Evolutionary conservation across 352 stramenopile species (phyloP).

Genomic region (Lagenidium giganteum): DNA sequence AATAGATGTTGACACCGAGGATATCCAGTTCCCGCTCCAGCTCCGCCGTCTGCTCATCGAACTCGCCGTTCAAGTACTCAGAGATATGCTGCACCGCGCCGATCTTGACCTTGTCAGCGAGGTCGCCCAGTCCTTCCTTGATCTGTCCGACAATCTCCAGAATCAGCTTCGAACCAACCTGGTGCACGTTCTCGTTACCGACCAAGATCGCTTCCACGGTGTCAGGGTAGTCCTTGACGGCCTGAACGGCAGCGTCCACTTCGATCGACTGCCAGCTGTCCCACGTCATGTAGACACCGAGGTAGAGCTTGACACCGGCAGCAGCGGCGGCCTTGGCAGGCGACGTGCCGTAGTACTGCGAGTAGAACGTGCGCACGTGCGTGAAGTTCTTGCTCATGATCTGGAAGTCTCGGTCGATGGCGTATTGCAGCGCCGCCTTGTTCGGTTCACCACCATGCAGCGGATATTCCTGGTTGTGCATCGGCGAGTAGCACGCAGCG

Average conservation of each 20-base stretch:
- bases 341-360: slow-evolving; percentile 19
- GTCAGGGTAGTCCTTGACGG: slow-evolving; percentile 12
- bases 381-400: slow-evolving; percentile 21
- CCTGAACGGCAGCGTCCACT: slow-evolving; percentile 16
- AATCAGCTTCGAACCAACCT: slow-evolving; percentile 20
- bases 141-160: slow-evolving; percentile 20
- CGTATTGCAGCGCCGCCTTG: slow-evolving; percentile 1
- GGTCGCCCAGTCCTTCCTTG: slow-evolving; percentile 17
- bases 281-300: slow-evolving; percentile 24
- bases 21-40: slow-evolving; percentile 33
- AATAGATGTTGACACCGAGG: slow-evolving; percentile 57
- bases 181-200: slow-evolving; percentile 25
- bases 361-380: slow-evolving; percentile 27
- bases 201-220: slow-evolving; percentile 20
- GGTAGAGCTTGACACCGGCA: slow-evolving; percentile 19
- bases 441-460: slow-evolving; percentile 1
- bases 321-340: slow-evolving; percentile 14
- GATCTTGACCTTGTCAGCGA: slow-evolving; percentile 4
- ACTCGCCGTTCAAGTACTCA: slow-evolving; percentile 34
- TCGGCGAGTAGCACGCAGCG: slow-evolving; percentile 19
- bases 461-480: slow-evolving; percentile 16
- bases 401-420: slow-evolving; percentile 24
- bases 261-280: slow-evolving; percentile 17
- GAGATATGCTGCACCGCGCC: slow-evolving; percentile 30
- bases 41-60: slow-evolving; percentile 22